Conservation (phyloP, 2,329 filamentous ascomycete genomes). For the Colletotrichum simmondsii region DNA sequence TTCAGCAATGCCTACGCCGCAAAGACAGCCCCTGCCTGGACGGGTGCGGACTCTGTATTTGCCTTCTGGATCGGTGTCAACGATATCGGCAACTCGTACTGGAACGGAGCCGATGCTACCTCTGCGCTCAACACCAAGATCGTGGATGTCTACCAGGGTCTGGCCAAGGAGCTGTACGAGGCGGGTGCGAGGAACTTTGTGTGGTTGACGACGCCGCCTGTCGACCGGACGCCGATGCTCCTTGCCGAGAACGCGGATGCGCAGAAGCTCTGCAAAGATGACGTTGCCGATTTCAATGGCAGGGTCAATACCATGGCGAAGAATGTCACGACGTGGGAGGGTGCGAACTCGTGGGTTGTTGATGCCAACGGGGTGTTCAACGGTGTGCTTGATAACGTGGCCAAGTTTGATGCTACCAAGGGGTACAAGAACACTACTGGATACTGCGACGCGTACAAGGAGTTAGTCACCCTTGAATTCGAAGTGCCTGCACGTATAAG, state of each 20-base stretch:
- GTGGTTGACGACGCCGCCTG: constrained; percentile 68
- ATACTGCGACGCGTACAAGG: constrained; percentile 65
- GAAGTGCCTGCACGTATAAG: no score
- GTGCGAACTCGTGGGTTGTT: constrained; percentile 62
- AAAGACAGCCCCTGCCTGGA: constrained; percentile 50
- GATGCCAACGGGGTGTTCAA: constrained; percentile 64
- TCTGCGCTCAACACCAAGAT: constrained; percentile 49
- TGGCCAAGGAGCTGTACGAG: constrained; percentile 59
- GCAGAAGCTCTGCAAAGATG: constrained; percentile 50
- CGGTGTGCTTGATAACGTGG: constrained; percentile 62
- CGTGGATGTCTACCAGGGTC: constrained; percentile 53
- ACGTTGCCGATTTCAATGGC: constrained; percentile 63
- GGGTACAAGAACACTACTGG: constrained; percentile 64
- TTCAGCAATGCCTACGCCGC: constrained; percentile 41
- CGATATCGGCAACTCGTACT: constrained; percentile 63
- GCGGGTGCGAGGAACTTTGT: constrained; percentile 68
- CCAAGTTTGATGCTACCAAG: constrained; percentile 59
- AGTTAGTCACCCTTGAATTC: constrained; percentile 50
- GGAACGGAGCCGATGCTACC: constrained; percentile 41
- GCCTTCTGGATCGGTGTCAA: constrained; percentile 67
- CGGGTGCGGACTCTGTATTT: constrained; percentile 51
- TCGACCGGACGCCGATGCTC: constrained; percentile 64
- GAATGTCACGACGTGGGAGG: constrained; percentile 49
- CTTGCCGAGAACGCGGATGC: constrained; percentile 48
- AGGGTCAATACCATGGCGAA: constrained; percentile 53